phyloP scores from a whole-genome alignment of 1,139 yeast genomes.

The Suhomyces ambrosiae region DNA sequence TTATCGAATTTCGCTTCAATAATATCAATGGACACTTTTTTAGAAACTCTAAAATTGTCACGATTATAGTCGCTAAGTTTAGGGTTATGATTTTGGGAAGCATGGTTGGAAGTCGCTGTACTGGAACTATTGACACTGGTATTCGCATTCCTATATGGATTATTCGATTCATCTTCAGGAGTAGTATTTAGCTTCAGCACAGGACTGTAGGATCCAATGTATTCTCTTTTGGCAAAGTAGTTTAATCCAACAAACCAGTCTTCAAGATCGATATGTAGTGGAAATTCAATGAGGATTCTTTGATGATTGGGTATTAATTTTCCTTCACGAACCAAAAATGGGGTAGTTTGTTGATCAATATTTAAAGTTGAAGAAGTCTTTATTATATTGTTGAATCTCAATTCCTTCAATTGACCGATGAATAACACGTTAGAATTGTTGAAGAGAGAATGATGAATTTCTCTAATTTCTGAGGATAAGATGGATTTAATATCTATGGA shows the following conservation, averaged over 20 bases:
- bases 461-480: conserved; percentile 67
- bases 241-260: conserved; percentile 82
- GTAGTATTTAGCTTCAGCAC: conserved; percentile 8
- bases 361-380: conserved; percentile 33
- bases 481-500: conserved; percentile 59
- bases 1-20: conserved; percentile 65
- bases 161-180: conserved; percentile 2
- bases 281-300: conserved; percentile 61
- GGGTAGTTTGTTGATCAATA: conserved; percentile 22
- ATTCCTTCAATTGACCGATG: conserved; percentile 56
- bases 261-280: conserved; percentile 70
- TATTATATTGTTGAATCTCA: conserved; percentile 49
- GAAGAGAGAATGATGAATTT: conserved; percentile 67
- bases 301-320: conserved; percentile 38
- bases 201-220: conserved; percentile 40
- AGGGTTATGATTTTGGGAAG: conserved; percentile 10
- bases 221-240: conserved; percentile 67
- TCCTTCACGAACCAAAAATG: conserved; percentile 38
- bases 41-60: conserved; percentile 56
- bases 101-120: conserved; percentile 1
- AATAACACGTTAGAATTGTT: conserved; percentile 60
- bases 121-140: conserved; percentile 2
- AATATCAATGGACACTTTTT: conserved; percentile 56
- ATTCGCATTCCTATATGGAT: conserved; percentile 2
- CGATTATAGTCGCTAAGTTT: conserved; percentile 28